Conservation (phyloP, 805 yeast genomes). For the Zygosaccharomyces bisporus region DNA sequence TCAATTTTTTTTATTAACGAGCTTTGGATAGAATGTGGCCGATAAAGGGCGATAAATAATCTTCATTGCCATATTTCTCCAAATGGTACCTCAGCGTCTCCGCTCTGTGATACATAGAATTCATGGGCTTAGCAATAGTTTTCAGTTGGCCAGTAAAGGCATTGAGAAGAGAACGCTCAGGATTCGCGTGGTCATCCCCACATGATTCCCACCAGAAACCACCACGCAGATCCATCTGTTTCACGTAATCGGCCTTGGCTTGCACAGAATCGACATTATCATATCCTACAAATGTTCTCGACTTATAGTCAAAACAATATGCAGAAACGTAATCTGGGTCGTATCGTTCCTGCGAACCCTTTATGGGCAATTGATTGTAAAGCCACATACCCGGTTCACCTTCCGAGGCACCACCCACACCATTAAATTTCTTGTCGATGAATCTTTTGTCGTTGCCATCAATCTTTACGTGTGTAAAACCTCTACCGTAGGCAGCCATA, state of each 20-base stretch:
- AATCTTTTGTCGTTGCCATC: constrained; percentile 20
- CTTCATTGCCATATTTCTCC: constrained; percentile 19
- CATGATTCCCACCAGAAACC: constrained; percentile 95
- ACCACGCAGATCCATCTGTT: constrained; percentile 56
- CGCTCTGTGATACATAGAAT: constrained; percentile 18
- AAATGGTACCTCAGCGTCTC: constrained; percentile 20
- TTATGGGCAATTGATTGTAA: constrained; percentile 52
- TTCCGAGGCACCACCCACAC: constrained; percentile 42
- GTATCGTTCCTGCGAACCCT: constrained; percentile 43
- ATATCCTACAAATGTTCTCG: constrained; percentile 50
- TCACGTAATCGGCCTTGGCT: constrained; percentile 59
- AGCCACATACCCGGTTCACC: constrained; percentile 52
- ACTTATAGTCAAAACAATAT: constrained; percentile 43
- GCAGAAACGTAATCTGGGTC: constrained; percentile 55
- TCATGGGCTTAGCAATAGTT: constrained; percentile 12
- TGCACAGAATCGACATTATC: constrained; percentile 57
- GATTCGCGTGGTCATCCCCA: constrained; percentile 51
- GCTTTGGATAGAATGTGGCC: constrained; percentile 2
- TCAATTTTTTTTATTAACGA: background rate
- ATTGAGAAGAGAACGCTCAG: constrained; percentile 41
- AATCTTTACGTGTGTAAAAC: constrained; percentile 43
- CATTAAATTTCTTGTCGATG: constrained; percentile 42
- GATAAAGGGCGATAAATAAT: constrained; percentile 17
- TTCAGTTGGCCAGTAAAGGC: constrained; percentile 40
- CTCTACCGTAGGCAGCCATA: constrained; percentile 81